Evolutionary conservation across 192 early-diverging fungal species (phyloP).

Genomic region (Coemansia sp.): DNA sequence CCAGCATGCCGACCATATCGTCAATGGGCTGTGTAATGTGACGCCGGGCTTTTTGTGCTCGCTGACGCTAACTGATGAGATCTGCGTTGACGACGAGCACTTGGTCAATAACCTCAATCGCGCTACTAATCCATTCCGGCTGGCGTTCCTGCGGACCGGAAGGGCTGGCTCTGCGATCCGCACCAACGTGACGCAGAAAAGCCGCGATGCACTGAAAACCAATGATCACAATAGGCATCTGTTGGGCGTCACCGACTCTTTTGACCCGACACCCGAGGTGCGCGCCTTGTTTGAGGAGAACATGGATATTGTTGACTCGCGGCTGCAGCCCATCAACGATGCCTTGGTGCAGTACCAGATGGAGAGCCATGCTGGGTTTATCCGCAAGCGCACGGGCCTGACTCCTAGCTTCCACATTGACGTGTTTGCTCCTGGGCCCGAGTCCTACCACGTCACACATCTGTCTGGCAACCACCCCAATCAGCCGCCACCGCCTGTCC

Average conservation of each 20-base stretch:
- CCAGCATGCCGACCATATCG: constrained; percentile 47
- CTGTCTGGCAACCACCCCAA: not conserved
- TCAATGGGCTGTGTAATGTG: constrained; percentile 52
- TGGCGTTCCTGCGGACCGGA: constrained; percentile 38
- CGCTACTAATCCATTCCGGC: constrained; percentile 33
- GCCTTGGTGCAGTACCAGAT: constrained; percentile 49
- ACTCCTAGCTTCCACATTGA: constrained; percentile 51
- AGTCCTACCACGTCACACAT: constrained; percentile 37
- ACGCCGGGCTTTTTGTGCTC: constrained; percentile 60
- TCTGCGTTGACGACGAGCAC: constrained; percentile 38
- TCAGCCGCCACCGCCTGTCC: not conserved
- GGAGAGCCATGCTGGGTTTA: constrained; percentile 52
- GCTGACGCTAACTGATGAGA: constrained; percentile 55
- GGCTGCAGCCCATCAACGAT: constrained; percentile 33
- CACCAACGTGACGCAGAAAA: constrained; percentile 16
- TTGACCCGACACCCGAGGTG: constrained; percentile 55
- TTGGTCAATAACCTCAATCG: constrained; percentile 43
- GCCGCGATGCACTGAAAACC: constrained; percentile 11
- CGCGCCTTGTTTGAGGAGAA: constrained; percentile 59
- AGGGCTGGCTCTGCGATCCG: constrained; percentile 14
- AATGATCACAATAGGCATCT: constrained; percentile 40
- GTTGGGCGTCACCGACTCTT: constrained; percentile 55
- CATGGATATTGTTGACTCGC: constrained; percentile 50
- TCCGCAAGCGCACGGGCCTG: constrained; percentile 53
- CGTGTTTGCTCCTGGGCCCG: constrained; percentile 53